Percentiles rank a stretch among this genome's conserved stretches.
Evolutionary conservation across 768 basidiomycete species (phyloP).

Genomic region (Amanita exitialis): DNA sequence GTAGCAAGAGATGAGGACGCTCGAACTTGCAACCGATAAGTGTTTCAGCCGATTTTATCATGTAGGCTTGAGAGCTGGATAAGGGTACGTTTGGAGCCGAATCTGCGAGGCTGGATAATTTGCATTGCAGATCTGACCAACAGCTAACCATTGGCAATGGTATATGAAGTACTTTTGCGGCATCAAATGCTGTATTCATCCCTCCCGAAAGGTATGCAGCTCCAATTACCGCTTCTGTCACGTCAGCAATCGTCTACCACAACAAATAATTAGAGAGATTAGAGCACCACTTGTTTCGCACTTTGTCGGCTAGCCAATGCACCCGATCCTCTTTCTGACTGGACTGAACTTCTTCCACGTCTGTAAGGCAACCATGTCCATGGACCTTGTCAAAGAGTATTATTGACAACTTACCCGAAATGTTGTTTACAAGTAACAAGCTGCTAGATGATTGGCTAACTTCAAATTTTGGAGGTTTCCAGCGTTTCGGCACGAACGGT

Average conservation of each 20-base stretch:
- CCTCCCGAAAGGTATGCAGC: constrained; percentile 75
- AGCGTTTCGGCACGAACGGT: constrained; percentile 55
- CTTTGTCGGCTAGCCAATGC: constrained; percentile 73
- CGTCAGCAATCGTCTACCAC: constrained; percentile 68
- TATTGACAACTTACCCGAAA: not conserved
- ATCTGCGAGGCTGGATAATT: constrained; percentile 9
- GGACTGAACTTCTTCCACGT: not conserved
- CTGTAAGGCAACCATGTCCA: not conserved
- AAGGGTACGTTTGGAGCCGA: not conserved
- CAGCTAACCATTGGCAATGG: constrained; percentile 51
- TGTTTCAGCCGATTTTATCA: constrained; percentile 45
- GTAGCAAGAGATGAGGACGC: constrained; percentile 52
- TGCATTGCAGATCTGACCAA: constrained; percentile 65
- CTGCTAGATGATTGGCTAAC: constrained; percentile 11
- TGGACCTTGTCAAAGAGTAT: not conserved
- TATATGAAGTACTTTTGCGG: constrained; percentile 54
- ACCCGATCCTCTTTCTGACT: constrained; percentile 25
- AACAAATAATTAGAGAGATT: not conserved
- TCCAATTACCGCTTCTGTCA: constrained; percentile 76
- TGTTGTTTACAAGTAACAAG: not conserved
- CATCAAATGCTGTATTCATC: constrained; percentile 51
- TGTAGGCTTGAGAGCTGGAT: constrained; percentile 12
- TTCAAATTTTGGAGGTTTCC: constrained; percentile 44
- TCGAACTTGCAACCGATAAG: constrained; percentile 58
- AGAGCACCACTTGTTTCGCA: constrained; percentile 13